Evolutionary conservation across 805 yeast genomes (phyloP), one percentile per base, ranked within the genome.

Genomic region (Saturnispora zaruensis): DNA sequence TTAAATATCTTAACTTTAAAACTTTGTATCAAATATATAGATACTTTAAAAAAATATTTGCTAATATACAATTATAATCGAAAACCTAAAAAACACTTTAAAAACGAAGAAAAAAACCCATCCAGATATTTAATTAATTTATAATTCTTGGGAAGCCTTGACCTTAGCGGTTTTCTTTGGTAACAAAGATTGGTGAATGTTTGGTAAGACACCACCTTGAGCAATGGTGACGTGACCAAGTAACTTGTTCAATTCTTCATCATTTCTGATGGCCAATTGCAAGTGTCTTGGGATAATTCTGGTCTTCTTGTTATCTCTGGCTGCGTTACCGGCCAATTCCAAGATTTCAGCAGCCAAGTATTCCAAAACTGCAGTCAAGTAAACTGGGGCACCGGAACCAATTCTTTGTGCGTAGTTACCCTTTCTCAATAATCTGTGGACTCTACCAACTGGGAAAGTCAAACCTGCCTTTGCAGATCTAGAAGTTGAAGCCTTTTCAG

Each of bases 361-460:
- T 76, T 91, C 98, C 65, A 91, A 79, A 52, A 91, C 97, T 51
- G 98, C 95, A 61, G 98, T 90, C 69, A 91, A 79, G 77, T 90
- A 91, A 57, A 91, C 91, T 76, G 98, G 97, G 66, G 98, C 97
- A 82, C 96, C 96, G 61, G 97, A 89, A 81, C 98, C 97, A 64
- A 91, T 84, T 78, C 98, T 84, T 77, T 90, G 95, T 67, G 97
- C 95, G 78, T 91, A 87, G 84, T 90, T 87, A 71, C 96, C 96
- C 76, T 85, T 88, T 82, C 95, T 87, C 68, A 91, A 76, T 64
- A 90, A 80, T 77, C 97, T 84, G 80, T 91, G 96, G 63, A 91
- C 93, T 83, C 98, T 90, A 74, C 98, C 98, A 61, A 91, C 98
- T 77, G 98, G 98, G 95, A 91, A 91, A 65, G 95, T 87, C 69